These are phyloP conservation scores for Suhomyces atakaporum DNA, from an alignment of 1,139 yeast genomes.

Conservation along the genomic window DNA sequence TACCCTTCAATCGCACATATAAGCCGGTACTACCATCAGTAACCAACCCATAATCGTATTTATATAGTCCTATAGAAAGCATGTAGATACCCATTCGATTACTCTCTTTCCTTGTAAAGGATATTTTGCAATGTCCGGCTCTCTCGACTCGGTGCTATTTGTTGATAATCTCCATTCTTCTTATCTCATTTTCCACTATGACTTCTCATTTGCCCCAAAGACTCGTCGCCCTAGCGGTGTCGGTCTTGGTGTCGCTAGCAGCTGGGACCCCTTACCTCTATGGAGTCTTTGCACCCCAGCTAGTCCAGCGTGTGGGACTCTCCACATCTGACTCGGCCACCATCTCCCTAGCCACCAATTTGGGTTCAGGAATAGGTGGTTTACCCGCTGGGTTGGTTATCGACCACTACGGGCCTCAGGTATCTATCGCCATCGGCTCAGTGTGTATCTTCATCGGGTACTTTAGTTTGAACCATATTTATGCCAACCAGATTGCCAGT, in stretches of 20 bases:
- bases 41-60: too few species aligned
- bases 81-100: too few species aligned
- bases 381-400: conserved; percentile 67
- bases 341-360: conserved; percentile 58
- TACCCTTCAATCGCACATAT: too few species aligned
- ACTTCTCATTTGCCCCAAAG: conserved; percentile 15
- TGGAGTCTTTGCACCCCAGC: conserved; percentile 73
- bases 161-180: too few species aligned
- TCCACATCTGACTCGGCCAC: conserved; percentile 64
- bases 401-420: conserved; percentile 58
- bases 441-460: conserved; percentile 47
- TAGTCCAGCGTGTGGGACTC: conserved; percentile 56
- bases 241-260: conserved; percentile 42
- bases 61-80: too few species aligned
- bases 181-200: neutral
- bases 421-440: conserved; percentile 57
- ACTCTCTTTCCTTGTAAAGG: too few species aligned
- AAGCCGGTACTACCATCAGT: too few species aligned
- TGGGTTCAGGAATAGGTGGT: conserved; percentile 71
- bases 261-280: conserved; percentile 74
- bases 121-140: too few species aligned
- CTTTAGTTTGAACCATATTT: conserved; percentile 36
- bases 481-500: conserved; percentile 23
- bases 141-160: too few species aligned
- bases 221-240: conserved; percentile 19